Evolutionary conservation across 345 rosid species (phyloP).

Genomic region (Mallotus nudiflorus): DNA sequence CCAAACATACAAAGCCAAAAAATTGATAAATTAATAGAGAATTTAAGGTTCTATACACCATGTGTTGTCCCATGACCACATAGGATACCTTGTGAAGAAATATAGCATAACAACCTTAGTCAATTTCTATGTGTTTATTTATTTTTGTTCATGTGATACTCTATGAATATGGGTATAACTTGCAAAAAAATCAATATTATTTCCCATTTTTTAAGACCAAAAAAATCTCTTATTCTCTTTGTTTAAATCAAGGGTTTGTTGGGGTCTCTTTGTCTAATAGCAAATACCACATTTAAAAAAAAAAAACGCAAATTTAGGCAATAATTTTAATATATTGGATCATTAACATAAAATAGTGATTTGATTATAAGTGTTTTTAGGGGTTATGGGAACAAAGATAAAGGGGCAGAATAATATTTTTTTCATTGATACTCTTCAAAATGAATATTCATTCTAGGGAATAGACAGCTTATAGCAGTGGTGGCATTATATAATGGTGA

Average conservation of each 20-base stretch:
- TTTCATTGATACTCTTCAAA: neutral
- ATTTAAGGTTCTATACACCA: neutral
- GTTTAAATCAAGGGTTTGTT: constrained; percentile 14
- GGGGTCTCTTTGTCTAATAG: constrained; percentile 14
- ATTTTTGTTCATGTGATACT: neutral
- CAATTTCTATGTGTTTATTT: neutral
- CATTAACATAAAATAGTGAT: neutral
- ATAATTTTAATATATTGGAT: neutral
- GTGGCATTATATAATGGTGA: neutral
- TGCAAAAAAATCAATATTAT: neutral
- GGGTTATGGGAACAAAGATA: neutral
- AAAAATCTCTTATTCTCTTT: no score
- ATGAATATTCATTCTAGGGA: neutral
- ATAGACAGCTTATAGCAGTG: neutral
- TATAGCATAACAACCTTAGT: neutral
- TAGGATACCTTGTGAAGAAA: neutral
- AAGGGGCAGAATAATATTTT: neutral
- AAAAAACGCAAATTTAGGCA: neutral
- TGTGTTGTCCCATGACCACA: constrained; percentile 13
- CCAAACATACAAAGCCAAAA: neutral
- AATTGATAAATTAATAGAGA: neutral
- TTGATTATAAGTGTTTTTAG: neutral
- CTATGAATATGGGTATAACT: neutral
- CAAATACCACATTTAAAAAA: neutral
- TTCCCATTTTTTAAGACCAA: neutral